These are phyloP conservation scores for Secale cereale DNA, from an alignment of 176 grass and related monocot genomes.

Conservation along the genomic window DNA sequence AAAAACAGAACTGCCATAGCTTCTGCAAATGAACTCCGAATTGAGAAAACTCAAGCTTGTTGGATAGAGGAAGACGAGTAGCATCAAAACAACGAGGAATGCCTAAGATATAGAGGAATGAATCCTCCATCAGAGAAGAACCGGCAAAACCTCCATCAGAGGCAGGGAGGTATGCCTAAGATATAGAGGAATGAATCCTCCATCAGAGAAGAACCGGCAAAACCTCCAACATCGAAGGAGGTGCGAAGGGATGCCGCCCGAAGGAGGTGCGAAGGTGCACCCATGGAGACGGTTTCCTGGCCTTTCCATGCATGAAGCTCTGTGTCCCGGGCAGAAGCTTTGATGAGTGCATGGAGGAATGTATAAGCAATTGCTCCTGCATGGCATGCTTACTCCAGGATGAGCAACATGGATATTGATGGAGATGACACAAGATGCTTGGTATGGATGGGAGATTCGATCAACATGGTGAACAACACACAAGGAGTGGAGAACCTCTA, in stretches of 20 bases:
- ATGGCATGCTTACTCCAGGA: slow-evolving; percentile 42
- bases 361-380: slow-evolving; percentile 50
- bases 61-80: no score
- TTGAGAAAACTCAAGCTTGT: no score
- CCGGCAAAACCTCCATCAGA: no score
- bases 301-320: slow-evolving; percentile 5
- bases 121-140: no score
- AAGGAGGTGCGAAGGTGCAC: slow-evolving; percentile 15
- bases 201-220: no score
- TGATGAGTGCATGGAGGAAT: slow-evolving; percentile 32
- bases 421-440: slow-evolving; percentile 35
- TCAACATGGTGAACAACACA: slow-evolving; percentile 25
- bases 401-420: slow-evolving; percentile 16
- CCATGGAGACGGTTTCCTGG: slow-evolving; percentile 2
- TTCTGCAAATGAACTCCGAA: no score
- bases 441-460: slow-evolving; percentile 43
- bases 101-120: no score
- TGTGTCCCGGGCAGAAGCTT: slow-evolving; percentile 29
- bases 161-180: no score
- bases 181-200: no score
- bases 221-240: no score
- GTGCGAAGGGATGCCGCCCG: slow-evolving; percentile 38
- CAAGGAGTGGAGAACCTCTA: slow-evolving; percentile 41
- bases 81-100: no score
- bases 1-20: no score